Percentiles rank a stretch among this genome's conserved stretches.
Evolutionary conservation across 352 stramenopile species (phyloP).

Genomic region (Halophytophthora batemanensis): DNA sequence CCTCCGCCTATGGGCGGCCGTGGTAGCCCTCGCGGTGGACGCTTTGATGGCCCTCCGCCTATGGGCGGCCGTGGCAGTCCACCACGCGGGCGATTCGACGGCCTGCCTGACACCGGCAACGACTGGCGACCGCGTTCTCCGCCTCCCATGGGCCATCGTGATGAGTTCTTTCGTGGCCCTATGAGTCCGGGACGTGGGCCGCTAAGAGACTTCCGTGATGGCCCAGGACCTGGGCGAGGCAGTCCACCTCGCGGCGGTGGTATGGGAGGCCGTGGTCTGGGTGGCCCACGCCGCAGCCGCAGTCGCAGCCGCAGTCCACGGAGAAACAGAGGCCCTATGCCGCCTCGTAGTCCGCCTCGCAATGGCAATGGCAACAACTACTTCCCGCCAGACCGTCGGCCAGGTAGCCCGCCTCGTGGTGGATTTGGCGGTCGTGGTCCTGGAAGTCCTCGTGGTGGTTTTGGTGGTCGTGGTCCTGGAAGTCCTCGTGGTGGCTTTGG

Average conservation of each 20-base stretch:
- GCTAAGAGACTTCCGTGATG: slow-evolving; percentile 24
- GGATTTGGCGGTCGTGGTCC: slow-evolving; percentile 7
- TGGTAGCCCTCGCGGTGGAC: slow-evolving; percentile 12
- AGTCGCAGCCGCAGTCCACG: slow-evolving; percentile 22
- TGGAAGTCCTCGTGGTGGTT: slow-evolving; percentile 13
- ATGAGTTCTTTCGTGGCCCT: slow-evolving; percentile 19
- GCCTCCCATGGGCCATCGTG: slow-evolving; percentile 9
- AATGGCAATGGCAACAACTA: slow-evolving; percentile 10
- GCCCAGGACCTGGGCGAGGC: slow-evolving; percentile 17
- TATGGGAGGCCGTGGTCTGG: slow-evolving; percentile 17
- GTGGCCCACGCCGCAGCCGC: slow-evolving; percentile 19
- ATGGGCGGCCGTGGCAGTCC: slow-evolving; percentile 15
- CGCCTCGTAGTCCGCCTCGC: slow-evolving; percentile 17
- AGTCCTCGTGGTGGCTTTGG: slow-evolving; percentile 10
- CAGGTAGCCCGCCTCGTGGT: slow-evolving; percentile 13
- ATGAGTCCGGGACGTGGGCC: slow-evolving; percentile 24
- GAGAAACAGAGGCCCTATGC: slow-evolving; percentile 2
- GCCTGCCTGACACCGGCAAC: slow-evolving; percentile 7
- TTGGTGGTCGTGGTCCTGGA: slow-evolving; percentile 16
- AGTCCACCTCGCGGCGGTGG: slow-evolving; percentile 23
- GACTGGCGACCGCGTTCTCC: slow-evolving; percentile 19
- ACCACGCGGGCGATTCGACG: slow-evolving; percentile 12
- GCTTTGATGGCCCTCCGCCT: slow-evolving; percentile 8
- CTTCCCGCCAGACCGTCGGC: slow-evolving; percentile 10
- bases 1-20: slow-evolving; percentile 7